A percentile compares a stretch with the other conserved stretches of the same genome.
Evolutionary conservation across 2,329 filamentous ascomycete genomes (phyloP).

Genomic region (Cladosporium sp.): DNA sequence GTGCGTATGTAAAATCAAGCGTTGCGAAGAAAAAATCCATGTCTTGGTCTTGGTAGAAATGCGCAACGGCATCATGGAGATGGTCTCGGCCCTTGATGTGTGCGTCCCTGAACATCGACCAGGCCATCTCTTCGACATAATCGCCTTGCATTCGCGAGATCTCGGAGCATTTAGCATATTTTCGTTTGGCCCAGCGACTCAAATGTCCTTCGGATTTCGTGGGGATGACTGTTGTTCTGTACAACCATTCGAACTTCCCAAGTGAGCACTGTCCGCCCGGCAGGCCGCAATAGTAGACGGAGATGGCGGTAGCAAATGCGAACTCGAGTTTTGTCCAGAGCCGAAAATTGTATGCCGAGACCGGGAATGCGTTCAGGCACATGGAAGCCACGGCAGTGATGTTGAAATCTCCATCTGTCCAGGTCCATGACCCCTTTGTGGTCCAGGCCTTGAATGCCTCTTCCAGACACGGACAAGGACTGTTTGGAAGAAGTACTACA

Average conservation of each 20-base stretch:
- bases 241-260: not conserved
- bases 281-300: not conserved
- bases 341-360: conserved; percentile 3
- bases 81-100: not conserved
- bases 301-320: not conserved
- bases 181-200: not conserved
- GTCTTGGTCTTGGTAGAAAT: no score
- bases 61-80: no score
- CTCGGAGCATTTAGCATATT: not conserved
- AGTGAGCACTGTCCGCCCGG: not conserved
- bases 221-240: not conserved
- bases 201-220: not conserved
- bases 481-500: not conserved
- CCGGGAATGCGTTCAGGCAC: conserved; percentile 5
- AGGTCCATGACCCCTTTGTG: not conserved
- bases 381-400: not conserved
- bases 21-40: no score
- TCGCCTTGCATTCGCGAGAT: not conserved
- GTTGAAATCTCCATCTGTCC: not conserved
- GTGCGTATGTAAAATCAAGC: not conserved
- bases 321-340: conserved; percentile 8
- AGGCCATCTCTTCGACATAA: not conserved
- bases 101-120: conserved; percentile 1
- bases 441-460: not conserved
- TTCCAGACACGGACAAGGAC: not conserved